Percentiles rank a stretch among this genome's conserved stretches.
Evolutionary conservation across 805 yeast species (phyloP).

Genomic region (Starmerella powellii): DNA sequence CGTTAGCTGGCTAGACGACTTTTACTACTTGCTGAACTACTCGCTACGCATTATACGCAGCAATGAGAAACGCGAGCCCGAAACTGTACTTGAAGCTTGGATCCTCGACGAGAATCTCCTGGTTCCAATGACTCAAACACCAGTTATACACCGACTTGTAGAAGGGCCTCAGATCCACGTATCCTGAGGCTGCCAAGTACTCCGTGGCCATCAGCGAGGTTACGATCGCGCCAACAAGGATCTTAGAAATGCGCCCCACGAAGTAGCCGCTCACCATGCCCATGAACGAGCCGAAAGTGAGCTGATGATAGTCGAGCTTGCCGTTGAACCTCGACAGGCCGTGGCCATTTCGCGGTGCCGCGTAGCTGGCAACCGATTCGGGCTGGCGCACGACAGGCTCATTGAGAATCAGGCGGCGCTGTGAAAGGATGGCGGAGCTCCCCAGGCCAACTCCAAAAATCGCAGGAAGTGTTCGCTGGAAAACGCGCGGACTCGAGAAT

Average conservation of each 20-base stretch:
- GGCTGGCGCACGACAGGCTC: slow-evolving; percentile 11
- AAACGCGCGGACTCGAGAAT: slow-evolving; percentile 1
- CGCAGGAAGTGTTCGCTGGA: slow-evolving; percentile 10
- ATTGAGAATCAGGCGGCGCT: slow-evolving; percentile 8
- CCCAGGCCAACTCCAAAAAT: slow-evolving; percentile 9
- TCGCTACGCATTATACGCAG: slow-evolving; percentile 28
- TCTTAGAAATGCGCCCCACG: slow-evolving; percentile 47
- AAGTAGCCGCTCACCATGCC: slow-evolving; percentile 49
- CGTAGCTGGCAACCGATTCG: slow-evolving; percentile 18
- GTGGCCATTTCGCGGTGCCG: slow-evolving; percentile 11
- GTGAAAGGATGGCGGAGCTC: slow-evolving; percentile 3
- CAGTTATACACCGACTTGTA: slow-evolving; percentile 23
- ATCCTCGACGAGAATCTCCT: slow-evolving; percentile 40
- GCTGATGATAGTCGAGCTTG: slow-evolving; percentile 44
- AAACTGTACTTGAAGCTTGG: slow-evolving; percentile 53
- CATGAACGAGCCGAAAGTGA: slow-evolving; percentile 50
- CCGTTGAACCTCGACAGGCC: slow-evolving; percentile 21
- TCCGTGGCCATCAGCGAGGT: slow-evolving; percentile 37
- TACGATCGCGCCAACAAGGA: slow-evolving; percentile 41
- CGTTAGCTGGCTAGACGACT: not conserved
- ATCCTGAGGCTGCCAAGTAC: slow-evolving; percentile 45
- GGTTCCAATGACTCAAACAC: slow-evolving; percentile 31
- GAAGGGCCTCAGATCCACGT: slow-evolving; percentile 26
- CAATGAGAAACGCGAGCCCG: slow-evolving; percentile 30
- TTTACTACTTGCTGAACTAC: no score